A percentile compares a stretch with the other conserved stretches of the same genome.
Conservation (phyloP, 2,329 filamentous ascomycete genomes). For the Cordyceps tenuipes region DNA sequence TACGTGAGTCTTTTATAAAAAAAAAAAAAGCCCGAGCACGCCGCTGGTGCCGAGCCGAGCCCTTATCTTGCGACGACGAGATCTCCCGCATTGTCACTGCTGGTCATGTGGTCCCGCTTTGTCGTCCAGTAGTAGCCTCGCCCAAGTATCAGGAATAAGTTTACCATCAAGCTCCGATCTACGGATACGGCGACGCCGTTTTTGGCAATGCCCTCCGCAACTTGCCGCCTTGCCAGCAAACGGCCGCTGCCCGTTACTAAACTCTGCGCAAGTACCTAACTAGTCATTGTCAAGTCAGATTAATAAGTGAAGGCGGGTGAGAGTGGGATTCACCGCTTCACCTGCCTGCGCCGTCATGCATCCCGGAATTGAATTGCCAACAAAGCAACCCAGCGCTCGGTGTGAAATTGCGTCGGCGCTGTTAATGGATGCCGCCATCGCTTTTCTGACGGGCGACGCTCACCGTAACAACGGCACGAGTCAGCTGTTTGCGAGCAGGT, state of each 20-base stretch:
- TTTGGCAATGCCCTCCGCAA: background rate
- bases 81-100: too few relatives aligned
- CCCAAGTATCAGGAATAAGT: too few relatives aligned
- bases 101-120: too few relatives aligned
- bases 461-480: background rate
- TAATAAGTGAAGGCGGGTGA: too few relatives aligned
- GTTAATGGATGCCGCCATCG: background rate
- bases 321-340: background rate
- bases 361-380: background rate
- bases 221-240: background rate
- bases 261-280: background rate
- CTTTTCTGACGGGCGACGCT: background rate
- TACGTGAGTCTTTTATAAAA: too few relatives aligned
- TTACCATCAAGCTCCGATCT: slow-evolving; percentile 3
- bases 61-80: too few relatives aligned
- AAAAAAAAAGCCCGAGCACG: too few relatives aligned
- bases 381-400: background rate
- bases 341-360: too few relatives aligned
- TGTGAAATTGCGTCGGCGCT: background rate
- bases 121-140: too few relatives aligned
- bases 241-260: too few relatives aligned
- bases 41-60: too few relatives aligned
- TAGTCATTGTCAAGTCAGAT: too few relatives aligned
- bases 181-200: slow-evolving; percentile 11
- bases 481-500: slow-evolving; percentile 4